phyloP scores from a whole-genome alignment of 1,284 basidiomycete genomes.

The Ustilago sp. region DNA sequence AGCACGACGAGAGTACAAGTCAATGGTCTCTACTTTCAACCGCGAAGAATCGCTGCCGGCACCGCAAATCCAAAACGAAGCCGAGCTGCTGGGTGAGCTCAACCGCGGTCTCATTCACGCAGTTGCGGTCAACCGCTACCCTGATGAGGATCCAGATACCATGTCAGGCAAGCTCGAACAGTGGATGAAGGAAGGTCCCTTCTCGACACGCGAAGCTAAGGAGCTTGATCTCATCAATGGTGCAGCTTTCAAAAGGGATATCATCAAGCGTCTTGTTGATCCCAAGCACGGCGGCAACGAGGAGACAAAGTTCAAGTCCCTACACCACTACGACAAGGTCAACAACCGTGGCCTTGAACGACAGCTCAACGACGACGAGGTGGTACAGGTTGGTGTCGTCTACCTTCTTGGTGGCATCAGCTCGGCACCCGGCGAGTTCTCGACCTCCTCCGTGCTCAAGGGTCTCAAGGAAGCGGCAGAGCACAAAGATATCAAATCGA shows the following conservation, averaged over 20 bases:
- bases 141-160: slow-evolving; percentile 41
- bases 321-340: slow-evolving; percentile 57
- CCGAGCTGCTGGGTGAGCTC: slow-evolving; percentile 65
- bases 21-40: slow-evolving; percentile 61
- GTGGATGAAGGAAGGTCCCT: slow-evolving; percentile 69
- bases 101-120: slow-evolving; percentile 56
- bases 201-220: slow-evolving; percentile 67
- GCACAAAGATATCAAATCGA: slow-evolving; percentile 69
- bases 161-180: slow-evolving; percentile 62
- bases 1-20: slow-evolving; percentile 71
- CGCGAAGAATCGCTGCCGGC: slow-evolving; percentile 55
- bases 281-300: slow-evolving; percentile 54
- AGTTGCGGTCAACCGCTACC: slow-evolving; percentile 60
- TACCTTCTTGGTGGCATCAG: slow-evolving; percentile 70
- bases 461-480: slow-evolving; percentile 71
- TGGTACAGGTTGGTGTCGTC: slow-evolving; percentile 70
- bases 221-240: slow-evolving; percentile 69
- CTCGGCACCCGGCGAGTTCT: slow-evolving; percentile 58
- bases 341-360: slow-evolving; percentile 47
- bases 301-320: slow-evolving; percentile 55
- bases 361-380: slow-evolving; percentile 58
- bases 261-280: slow-evolving; percentile 56
- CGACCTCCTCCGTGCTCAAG: slow-evolving; percentile 69
- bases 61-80: slow-evolving; percentile 60
- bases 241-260: slow-evolving; percentile 67